Percentiles rank a stretch among this genome's conserved stretches.
Conservation (phyloP, 2,329 filamentous ascomycete genomes). For the Neocatenulostroma microsporum region DNA sequence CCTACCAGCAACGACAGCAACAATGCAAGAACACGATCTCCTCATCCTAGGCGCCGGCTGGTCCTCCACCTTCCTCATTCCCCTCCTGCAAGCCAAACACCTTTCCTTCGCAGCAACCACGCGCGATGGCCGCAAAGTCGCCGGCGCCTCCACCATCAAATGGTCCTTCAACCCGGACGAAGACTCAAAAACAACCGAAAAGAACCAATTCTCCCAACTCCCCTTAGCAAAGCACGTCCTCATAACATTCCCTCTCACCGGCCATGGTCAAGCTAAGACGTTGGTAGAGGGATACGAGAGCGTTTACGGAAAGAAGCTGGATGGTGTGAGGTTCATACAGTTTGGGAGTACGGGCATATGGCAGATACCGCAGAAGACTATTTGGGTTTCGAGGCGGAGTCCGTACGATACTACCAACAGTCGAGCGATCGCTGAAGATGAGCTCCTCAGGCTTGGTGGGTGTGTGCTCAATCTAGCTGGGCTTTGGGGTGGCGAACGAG, state of each 20-base stretch:
- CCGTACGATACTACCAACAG: slow-evolving; percentile 44
- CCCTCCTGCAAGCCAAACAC: slow-evolving; percentile 43
- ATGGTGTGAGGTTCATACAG: slow-evolving; percentile 47
- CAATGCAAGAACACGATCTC: slow-evolving; percentile 40
- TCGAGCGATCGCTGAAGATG: slow-evolving; percentile 55
- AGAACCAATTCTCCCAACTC: slow-evolving; percentile 43
- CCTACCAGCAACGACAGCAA: too few species aligned
- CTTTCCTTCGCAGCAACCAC: slow-evolving; percentile 55
- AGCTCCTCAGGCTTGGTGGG: slow-evolving; percentile 45
- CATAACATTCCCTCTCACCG: slow-evolving; percentile 56
- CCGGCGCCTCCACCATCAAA: slow-evolving; percentile 44
- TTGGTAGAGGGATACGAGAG: slow-evolving; percentile 46
- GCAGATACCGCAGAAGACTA: slow-evolving; percentile 35
- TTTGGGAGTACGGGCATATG: slow-evolving; percentile 56
- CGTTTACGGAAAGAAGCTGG: slow-evolving; percentile 35
- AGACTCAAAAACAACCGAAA: slow-evolving; percentile 30
- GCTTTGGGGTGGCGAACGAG: slow-evolving; percentile 50
- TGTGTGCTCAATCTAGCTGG: slow-evolving; percentile 56
- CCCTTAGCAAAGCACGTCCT: slow-evolving; percentile 51
- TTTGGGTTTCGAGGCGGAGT: slow-evolving; percentile 45
- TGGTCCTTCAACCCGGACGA: slow-evolving; percentile 51
- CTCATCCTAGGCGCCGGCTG: slow-evolving; percentile 62
- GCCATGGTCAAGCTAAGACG: slow-evolving; percentile 40
- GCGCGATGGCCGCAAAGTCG: slow-evolving; percentile 44
- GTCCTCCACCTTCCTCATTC: slow-evolving; percentile 59